Conservation (phyloP, 768 basidiomycete genomes). For the Lepiota venenata region DNA sequence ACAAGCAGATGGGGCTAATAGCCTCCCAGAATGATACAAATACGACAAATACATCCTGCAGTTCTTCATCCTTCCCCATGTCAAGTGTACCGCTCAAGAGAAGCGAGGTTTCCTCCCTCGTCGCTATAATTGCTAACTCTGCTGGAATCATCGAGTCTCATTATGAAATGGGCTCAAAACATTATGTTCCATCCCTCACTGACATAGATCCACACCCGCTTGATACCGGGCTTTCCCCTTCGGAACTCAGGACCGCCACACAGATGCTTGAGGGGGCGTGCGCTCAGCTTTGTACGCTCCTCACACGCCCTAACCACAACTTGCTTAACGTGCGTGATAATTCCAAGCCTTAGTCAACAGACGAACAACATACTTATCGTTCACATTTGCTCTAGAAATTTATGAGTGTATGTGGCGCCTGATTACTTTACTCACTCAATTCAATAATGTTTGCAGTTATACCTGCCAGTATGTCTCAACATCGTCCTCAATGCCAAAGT, state of each 20-base stretch:
- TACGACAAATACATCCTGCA: too few relatives aligned
- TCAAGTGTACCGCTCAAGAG: too few relatives aligned
- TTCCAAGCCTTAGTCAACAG: not conserved
- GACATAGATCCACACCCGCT: conserved; percentile 18
- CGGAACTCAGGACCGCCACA: conserved; percentile 20
- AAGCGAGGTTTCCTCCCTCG: conserved; percentile 9
- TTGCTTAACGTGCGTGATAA: conserved; percentile 22
- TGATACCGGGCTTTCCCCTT: conserved; percentile 12
- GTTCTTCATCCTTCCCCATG: too few relatives aligned
- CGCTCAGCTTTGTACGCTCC: conserved; percentile 22
- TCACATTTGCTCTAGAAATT: conserved; percentile 2
- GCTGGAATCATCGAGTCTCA: conserved; percentile 19
- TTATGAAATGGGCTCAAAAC: conserved; percentile 19
- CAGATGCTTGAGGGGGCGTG: conserved; percentile 27
- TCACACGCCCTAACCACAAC: conserved; percentile 21
- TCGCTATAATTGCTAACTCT: conserved; percentile 17
- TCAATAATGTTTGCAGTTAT: conserved; percentile 8
- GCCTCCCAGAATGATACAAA: too few relatives aligned
- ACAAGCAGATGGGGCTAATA: too few relatives aligned
- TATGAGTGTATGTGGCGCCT: conserved; percentile 6
- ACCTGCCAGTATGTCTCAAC: conserved; percentile 21
- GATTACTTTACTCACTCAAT: too few relatives aligned
- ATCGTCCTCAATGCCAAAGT: conserved; percentile 20
- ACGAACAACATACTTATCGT: not conserved
- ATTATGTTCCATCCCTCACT: conserved; percentile 22